phyloP scores from a whole-genome alignment of 805 yeast genomes.

The Yarrowia phangngaensis region DNA sequence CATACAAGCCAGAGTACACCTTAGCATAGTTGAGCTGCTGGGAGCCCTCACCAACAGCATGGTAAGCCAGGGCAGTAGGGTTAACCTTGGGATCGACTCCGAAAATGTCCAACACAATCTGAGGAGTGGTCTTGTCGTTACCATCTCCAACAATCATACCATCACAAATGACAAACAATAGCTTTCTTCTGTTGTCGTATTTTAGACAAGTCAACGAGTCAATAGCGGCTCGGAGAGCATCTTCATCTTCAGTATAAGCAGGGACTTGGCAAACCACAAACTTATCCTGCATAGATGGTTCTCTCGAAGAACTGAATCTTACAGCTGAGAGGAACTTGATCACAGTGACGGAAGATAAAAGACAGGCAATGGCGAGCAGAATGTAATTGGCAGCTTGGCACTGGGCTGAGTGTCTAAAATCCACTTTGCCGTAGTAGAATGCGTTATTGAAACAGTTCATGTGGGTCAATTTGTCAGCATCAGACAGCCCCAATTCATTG shows the following conservation, averaged over 20 bases:
- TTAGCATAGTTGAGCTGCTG: constrained; percentile 59
- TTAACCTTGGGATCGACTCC: constrained; percentile 49
- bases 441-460: constrained; percentile 41
- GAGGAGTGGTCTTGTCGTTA: constrained; percentile 54
- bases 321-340: constrained; percentile 43
- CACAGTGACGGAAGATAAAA: constrained; percentile 41
- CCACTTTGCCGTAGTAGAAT: constrained; percentile 40
- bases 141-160: constrained; percentile 61
- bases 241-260: constrained; percentile 56
- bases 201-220: constrained; percentile 56
- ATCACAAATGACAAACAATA: constrained; percentile 55
- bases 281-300: constrained; percentile 42
- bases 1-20: constrained; percentile 60
- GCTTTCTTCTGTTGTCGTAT: constrained; percentile 55
- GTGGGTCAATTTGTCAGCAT: constrained; percentile 33
- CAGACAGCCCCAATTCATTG: constrained; percentile 32
- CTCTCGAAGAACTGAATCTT: constrained; percentile 40
- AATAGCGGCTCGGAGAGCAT: constrained; percentile 51
- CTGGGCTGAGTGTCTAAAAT: constrained; percentile 42
- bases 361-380: constrained; percentile 41
- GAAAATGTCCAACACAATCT: constrained; percentile 47
- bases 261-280: constrained; percentile 46
- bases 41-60: constrained; percentile 58
- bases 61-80: constrained; percentile 51
- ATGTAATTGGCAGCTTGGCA: constrained; percentile 44